phyloP scores from a whole-genome alignment of 306 rosid genomes.

The Inga leiocalycina region DNA sequence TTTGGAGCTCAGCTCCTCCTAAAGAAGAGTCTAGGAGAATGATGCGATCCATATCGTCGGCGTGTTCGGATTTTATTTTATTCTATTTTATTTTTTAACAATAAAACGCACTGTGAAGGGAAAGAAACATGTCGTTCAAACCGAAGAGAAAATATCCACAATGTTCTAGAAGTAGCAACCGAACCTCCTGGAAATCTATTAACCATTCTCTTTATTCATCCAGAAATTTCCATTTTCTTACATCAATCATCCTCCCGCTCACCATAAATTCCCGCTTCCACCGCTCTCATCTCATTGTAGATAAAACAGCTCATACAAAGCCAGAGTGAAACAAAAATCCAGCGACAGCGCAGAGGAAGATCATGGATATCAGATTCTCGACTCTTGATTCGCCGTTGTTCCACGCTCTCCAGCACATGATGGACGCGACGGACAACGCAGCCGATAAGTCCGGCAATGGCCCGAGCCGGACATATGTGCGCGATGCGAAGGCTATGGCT shows the following conservation, averaged over 20 bases:
- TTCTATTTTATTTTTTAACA: no score
- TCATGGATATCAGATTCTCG: conserved; percentile 61
- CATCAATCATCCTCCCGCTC: background rate
- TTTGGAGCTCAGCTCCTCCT: no score
- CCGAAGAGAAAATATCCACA: background rate
- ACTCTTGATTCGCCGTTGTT: conserved; percentile 56
- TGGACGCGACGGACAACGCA: conserved; percentile 43
- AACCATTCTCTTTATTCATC: background rate
- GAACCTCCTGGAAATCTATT: conserved; percentile 15
- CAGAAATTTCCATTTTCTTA: conserved; percentile 32
- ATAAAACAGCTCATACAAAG: background rate
- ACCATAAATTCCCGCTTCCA: conserved; percentile 7
- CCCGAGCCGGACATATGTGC: conserved; percentile 54
- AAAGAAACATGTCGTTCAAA: background rate
- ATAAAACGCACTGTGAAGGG: background rate
- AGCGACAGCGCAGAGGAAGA: background rate
- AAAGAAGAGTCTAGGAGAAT: background rate
- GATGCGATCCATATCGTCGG: background rate
- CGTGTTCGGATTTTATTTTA: background rate
- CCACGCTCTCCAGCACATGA: conserved; percentile 54
- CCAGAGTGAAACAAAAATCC: no score
- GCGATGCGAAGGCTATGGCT: conserved; percentile 81
- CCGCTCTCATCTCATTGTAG: background rate
- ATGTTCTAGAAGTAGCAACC: background rate
- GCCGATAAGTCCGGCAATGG: conserved; percentile 46